A percentile compares a stretch with the other conserved stretches of the same genome.
Evolutionary conservation across 495 filamentous ascomycete genomes (phyloP).

Genomic region (Neurospora pannonica): DNA sequence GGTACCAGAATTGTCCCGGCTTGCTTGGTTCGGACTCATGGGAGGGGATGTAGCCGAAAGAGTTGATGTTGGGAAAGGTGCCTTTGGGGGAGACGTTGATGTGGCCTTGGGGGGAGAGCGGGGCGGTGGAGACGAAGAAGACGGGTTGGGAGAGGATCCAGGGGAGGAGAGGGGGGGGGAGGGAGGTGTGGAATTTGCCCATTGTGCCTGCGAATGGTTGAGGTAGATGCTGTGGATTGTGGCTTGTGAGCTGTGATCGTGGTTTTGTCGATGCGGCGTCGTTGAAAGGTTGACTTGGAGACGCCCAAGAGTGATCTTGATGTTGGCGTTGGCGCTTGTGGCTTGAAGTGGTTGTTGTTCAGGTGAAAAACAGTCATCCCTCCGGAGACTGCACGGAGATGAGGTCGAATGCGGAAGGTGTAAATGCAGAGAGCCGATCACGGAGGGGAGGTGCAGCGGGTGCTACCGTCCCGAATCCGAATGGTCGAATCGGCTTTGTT

Average conservation of each 20-base stretch:
- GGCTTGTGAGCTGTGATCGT: too few relatives aligned
- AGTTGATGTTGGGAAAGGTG: constrained; percentile 24
- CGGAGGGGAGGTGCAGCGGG: not conserved
- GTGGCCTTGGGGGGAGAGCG: constrained; percentile 43
- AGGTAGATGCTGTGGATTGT: too few relatives aligned
- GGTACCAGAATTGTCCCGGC: constrained; percentile 46
- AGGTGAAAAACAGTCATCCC: too few relatives aligned
- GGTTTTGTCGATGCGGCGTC: too few relatives aligned
- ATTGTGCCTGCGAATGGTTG: too few relatives aligned
- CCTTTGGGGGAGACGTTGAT: constrained; percentile 69
- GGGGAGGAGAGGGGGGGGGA: constrained; percentile 42
- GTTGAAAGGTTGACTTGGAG: too few relatives aligned
- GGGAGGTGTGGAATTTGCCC: constrained; percentile 52
- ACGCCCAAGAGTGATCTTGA: too few relatives aligned
- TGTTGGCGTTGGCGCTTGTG: too few relatives aligned
- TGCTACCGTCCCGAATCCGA: not conserved
- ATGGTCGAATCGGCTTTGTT: not conserved
- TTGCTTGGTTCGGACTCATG: constrained; percentile 12
- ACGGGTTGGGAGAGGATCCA: constrained; percentile 55
- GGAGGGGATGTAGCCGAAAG: constrained; percentile 45
- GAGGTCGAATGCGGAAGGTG: not conserved
- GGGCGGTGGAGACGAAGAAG: constrained; percentile 62
- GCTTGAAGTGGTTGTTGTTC: too few relatives aligned
- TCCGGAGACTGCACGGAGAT: too few relatives aligned
- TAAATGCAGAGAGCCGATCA: not conserved